These are phyloP conservation scores for Larix kaempferi DNA, from an alignment of 75 land plant species.

Conservation along the genomic window DNA sequence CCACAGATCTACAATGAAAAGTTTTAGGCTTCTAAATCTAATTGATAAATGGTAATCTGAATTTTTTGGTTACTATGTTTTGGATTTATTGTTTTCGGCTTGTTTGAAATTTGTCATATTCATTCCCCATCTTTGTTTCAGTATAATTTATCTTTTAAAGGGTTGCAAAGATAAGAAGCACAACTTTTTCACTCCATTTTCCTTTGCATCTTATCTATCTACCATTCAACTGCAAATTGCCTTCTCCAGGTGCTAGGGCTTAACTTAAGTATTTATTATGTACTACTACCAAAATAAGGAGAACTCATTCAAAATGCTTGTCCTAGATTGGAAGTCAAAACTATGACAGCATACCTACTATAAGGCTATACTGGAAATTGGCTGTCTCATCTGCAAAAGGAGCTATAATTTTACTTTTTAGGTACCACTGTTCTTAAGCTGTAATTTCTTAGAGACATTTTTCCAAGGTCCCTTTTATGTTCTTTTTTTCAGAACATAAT, in stretches of 20 bases:
- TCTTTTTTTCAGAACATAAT: slow-evolving; percentile 1
- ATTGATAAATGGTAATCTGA: too few relatives aligned
- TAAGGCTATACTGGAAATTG: neutral
- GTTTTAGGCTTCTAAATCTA: too few relatives aligned
- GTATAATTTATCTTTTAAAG: neutral
- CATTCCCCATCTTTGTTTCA: too few relatives aligned
- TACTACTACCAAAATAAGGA: neutral
- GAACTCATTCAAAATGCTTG: neutral
- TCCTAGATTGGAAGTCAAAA: neutral
- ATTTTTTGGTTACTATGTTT: too few relatives aligned
- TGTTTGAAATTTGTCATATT: too few relatives aligned
- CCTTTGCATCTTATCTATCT: neutral
- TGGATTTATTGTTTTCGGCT: too few relatives aligned
- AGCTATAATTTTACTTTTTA: neutral
- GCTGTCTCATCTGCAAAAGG: neutral
- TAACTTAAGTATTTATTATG: neutral
- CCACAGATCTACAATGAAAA: too few relatives aligned
- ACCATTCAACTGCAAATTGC: neutral
- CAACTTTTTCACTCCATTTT: neutral
- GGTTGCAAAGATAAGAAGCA: neutral
- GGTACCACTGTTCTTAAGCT: neutral
- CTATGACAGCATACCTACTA: neutral
- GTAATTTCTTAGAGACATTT: neutral
- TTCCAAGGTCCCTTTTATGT: slow-evolving; percentile 2
- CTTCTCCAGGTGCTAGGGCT: too few relatives aligned